phyloP scores from a whole-genome alignment of 2,329 filamentous ascomycete genomes.

The Tolypocladium pustulatum region DNA sequence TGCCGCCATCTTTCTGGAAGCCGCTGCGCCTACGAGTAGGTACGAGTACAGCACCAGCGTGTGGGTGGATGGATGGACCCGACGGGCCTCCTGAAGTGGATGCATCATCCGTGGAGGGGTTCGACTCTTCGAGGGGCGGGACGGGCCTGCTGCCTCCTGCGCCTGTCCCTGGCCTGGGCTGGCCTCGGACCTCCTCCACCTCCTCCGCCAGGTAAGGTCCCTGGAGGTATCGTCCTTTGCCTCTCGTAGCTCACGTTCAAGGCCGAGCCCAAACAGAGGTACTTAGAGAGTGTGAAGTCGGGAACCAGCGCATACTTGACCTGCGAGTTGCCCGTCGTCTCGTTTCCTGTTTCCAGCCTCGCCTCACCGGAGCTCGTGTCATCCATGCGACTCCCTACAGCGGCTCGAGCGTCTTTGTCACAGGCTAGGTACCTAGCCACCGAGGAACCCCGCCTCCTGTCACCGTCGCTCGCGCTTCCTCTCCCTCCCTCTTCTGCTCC shows the following conservation, averaged over 20 bases:
- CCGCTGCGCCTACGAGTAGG: neutral
- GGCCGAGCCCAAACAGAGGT: neutral
- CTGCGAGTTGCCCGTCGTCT: neutral
- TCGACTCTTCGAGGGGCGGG: neutral
- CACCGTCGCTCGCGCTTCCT: neutral
- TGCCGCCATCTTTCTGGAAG: neutral
- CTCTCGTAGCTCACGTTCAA: neutral
- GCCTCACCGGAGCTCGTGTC: neutral
- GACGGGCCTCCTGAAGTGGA: neutral
- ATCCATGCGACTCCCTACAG: neutral
- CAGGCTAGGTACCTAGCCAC: neutral
- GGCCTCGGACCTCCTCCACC: neutral
- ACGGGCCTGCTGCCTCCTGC: neutral
- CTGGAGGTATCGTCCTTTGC: neutral
- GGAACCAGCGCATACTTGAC: neutral
- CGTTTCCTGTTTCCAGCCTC: neutral
- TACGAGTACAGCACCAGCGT: too few species aligned
- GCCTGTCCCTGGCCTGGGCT: neutral
- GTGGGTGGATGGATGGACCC: too few species aligned
- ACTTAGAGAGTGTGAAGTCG: too few species aligned
- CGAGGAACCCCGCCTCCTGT: neutral
- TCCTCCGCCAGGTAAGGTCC: too few species aligned
- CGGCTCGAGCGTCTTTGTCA: neutral
- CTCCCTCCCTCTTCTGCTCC: neutral
- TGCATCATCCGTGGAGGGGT: neutral